phyloP scores from a whole-genome alignment of 805 yeast species.

The Allodekkera sacchari region DNA sequence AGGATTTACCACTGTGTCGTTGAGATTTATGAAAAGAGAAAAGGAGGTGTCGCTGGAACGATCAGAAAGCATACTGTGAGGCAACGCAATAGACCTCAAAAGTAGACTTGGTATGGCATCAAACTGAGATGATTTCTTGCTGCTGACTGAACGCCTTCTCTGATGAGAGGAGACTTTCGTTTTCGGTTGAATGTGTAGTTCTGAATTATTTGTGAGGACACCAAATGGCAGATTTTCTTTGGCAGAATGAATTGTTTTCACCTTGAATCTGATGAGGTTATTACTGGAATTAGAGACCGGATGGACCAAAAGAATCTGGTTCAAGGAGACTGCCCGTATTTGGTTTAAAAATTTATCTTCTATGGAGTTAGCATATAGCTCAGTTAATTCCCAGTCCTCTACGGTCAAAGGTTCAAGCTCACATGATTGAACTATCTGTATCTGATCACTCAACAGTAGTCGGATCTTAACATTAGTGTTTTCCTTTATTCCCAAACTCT shows the following conservation, averaged over 20 bases:
- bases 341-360: constrained; percentile 73
- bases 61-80: constrained; percentile 33
- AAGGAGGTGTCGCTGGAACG: too few species aligned
- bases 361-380: constrained; percentile 66
- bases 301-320: constrained; percentile 58
- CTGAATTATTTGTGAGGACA: constrained; percentile 32
- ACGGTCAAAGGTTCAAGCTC: constrained; percentile 70
- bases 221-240: constrained; percentile 22
- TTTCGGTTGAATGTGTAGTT: constrained; percentile 60
- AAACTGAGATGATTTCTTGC: too few species aligned
- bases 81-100: constrained; percentile 47
- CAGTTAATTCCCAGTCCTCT: constrained; percentile 88
- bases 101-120: constrained; percentile 33
- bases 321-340: constrained; percentile 60
- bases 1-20: too few species aligned
- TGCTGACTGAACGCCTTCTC: constrained; percentile 17
- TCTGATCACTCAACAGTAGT: constrained; percentile 31
- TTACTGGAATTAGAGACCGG: constrained; percentile 43
- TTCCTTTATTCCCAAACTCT: constrained; percentile 37
- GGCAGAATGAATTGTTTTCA: constrained; percentile 33
- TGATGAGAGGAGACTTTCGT: constrained; percentile 33
- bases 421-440: constrained; percentile 44
- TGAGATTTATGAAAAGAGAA: too few species aligned
- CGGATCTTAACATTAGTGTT: constrained; percentile 32
- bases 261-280: constrained; percentile 44